phyloP scores from a whole-genome alignment of 164 flowering plant genomes.

The Aristolochia californica region DNA sequence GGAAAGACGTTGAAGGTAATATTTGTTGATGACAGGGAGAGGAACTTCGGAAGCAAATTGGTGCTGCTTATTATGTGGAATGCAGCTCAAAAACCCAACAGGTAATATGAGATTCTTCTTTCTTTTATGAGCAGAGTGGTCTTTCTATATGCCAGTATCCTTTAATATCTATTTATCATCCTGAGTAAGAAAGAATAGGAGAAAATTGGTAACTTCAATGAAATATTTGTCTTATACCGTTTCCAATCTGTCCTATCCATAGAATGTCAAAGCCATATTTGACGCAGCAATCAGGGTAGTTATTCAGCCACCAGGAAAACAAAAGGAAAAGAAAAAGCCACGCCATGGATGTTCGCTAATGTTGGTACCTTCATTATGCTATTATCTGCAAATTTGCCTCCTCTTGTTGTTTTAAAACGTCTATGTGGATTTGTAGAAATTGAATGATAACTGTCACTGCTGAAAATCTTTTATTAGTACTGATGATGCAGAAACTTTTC shows the following conservation, averaged over 20 bases:
- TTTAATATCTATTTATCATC: not conserved
- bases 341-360: conserved; percentile 45
- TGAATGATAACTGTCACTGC: not conserved
- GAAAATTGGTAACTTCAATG: not conserved
- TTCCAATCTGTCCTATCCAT: conserved; percentile 10
- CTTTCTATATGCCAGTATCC: not conserved
- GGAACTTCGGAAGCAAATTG: conserved; percentile 90
- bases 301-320: conserved; percentile 79
- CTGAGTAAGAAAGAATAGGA: not conserved
- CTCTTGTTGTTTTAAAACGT: not conserved
- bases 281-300: conserved; percentile 96
- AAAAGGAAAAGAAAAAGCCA: conserved; percentile 75
- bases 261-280: conserved; percentile 96
- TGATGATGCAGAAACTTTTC: not conserved
- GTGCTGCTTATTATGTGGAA: conserved; percentile 78
- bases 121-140: not conserved
- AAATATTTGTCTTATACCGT: not conserved
- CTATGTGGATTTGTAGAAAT: not conserved
- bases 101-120: conserved; percentile 25
- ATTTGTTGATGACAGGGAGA: conserved; percentile 54
- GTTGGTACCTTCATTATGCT: conserved; percentile 34
- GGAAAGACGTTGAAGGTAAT: no score
- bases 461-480: not conserved
- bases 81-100: conserved; percentile 99
- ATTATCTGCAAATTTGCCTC: not conserved